These are phyloP conservation scores for Chaetomiaceae sp. DNA, from an alignment of 2,329 filamentous ascomycete species.

Conservation along the genomic window DNA sequence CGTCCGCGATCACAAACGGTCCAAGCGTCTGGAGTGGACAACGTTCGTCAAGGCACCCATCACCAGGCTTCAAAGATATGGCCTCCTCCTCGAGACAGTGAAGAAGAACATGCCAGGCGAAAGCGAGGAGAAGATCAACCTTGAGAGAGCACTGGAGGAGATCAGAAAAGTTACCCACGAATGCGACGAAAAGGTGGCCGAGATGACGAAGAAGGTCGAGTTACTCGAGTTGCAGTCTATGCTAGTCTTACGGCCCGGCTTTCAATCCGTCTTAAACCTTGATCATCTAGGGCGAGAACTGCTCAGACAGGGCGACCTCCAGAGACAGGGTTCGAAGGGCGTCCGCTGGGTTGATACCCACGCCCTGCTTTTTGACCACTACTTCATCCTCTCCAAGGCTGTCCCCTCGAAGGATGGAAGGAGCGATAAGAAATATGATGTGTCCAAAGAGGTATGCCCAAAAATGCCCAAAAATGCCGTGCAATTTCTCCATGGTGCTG, in stretches of 20 bases:
- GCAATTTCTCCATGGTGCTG: constrained; percentile 17
- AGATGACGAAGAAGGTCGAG: constrained; percentile 86
- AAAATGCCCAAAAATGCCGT: neutral
- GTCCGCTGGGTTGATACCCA: constrained; percentile 94
- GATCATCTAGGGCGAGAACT: constrained; percentile 91
- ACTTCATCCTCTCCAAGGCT: constrained; percentile 86
- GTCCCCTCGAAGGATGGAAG: constrained; percentile 63
- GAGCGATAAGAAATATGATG: constrained; percentile 83
- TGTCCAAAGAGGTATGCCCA: constrained; percentile 69
- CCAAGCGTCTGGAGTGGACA: constrained; percentile 84
- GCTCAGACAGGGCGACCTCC: constrained; percentile 82
- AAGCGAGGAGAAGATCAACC: constrained; percentile 82
- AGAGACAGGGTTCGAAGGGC: constrained; percentile 80
- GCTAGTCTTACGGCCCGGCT: constrained; percentile 78
- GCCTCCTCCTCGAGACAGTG: constrained; percentile 75
- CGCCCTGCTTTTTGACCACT: constrained; percentile 92
- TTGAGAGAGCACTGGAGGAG: constrained; percentile 81
- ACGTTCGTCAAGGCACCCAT: constrained; percentile 92
- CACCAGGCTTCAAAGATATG: constrained; percentile 85
- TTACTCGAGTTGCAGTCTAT: constrained; percentile 80
- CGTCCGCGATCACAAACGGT: constrained; percentile 71
- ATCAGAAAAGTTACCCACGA: constrained; percentile 85
- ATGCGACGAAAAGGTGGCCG: constrained; percentile 87
- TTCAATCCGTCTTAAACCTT: constrained; percentile 84
- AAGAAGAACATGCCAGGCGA: constrained; percentile 79